Evolutionary conservation across 805 yeast genomes (phyloP).

Genomic region (Blastobotrys attinorum): DNA sequence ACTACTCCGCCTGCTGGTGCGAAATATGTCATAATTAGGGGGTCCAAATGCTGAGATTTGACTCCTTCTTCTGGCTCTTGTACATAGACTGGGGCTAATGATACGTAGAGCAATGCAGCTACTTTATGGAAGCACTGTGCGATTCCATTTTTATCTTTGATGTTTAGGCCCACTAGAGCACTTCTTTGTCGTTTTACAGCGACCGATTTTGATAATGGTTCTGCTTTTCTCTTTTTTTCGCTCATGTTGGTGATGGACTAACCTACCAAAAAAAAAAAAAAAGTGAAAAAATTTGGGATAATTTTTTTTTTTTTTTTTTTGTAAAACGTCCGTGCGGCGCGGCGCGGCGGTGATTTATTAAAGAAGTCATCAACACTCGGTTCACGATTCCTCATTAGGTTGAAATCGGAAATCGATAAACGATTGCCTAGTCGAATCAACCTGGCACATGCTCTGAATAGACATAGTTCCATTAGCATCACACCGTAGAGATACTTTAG

Average conservation of each 20-base stretch:
- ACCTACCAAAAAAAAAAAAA: too few relatives aligned
- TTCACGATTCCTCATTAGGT: constrained; percentile 11
- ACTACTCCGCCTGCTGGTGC: constrained; percentile 73
- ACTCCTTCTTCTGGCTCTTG: constrained; percentile 70
- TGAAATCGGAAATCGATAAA: constrained; percentile 25
- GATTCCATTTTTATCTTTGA: constrained; percentile 22
- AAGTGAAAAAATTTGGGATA: not conserved
- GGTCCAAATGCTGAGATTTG: constrained; percentile 81
- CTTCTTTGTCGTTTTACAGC: not conserved
- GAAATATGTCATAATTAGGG: constrained; percentile 77
- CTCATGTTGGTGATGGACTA: not conserved
- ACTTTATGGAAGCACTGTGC: constrained; percentile 63
- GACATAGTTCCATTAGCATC: constrained; percentile 44
- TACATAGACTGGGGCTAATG: constrained; percentile 78
- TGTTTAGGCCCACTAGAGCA: constrained; percentile 15
- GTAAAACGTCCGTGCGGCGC: not conserved
- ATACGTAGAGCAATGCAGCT: constrained; percentile 60
- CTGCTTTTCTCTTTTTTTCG: not conserved
- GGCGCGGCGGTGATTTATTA: not conserved
- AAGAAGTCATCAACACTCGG: too few relatives aligned
- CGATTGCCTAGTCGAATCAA: constrained; percentile 22
- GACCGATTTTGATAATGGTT: not conserved
- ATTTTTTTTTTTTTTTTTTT: not conserved
- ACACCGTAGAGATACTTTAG: constrained; percentile 46
- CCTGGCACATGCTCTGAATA: constrained; percentile 37